phyloP scores from a whole-genome alignment of 805 yeast genomes.

The Candida broadrunensis region DNA sequence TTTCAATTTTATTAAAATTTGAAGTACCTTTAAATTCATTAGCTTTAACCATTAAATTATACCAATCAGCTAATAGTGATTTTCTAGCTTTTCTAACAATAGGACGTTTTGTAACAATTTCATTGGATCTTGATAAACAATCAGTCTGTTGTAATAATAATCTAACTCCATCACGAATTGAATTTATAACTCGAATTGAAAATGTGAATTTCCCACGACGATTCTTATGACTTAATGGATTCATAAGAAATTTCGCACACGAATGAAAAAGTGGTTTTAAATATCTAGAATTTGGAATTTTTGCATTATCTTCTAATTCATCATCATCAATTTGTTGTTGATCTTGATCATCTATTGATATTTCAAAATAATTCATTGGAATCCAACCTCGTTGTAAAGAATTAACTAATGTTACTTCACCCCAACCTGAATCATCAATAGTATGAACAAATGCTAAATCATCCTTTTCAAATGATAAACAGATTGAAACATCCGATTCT shows the following conservation, averaged over 20 bases:
- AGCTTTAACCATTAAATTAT: conserved; percentile 70
- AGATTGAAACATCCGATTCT: conserved; percentile 65
- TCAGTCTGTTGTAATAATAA: conserved; percentile 61
- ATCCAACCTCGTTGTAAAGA: conserved; percentile 76
- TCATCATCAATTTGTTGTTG: conserved; percentile 23
- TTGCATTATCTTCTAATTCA: conserved; percentile 6
- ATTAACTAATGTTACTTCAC: conserved; percentile 71
- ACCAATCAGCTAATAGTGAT: conserved; percentile 75
- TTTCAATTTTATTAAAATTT: conserved; percentile 54
- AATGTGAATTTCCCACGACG: conserved; percentile 46
- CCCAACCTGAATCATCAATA: conserved; percentile 83
- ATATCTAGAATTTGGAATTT: conserved; percentile 43
- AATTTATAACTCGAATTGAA: conserved; percentile 55
- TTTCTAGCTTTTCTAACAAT: conserved; percentile 63
- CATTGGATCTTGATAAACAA: conserved; percentile 72
- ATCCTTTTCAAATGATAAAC: conserved; percentile 65
- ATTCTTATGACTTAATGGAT: conserved; percentile 54
- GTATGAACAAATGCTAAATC: conserved; percentile 78
- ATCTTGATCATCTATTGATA: conserved; percentile 30
- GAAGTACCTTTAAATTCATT: conserved; percentile 69
- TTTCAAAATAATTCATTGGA: conserved; percentile 74
- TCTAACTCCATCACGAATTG: conserved; percentile 72
- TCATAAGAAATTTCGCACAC: conserved; percentile 62
- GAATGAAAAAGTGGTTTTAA: conserved; percentile 55
- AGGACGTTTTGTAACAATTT: conserved; percentile 62